phyloP scores from a whole-genome alignment of 2,329 filamentous ascomycete species.

The Metarhizium sp. region DNA sequence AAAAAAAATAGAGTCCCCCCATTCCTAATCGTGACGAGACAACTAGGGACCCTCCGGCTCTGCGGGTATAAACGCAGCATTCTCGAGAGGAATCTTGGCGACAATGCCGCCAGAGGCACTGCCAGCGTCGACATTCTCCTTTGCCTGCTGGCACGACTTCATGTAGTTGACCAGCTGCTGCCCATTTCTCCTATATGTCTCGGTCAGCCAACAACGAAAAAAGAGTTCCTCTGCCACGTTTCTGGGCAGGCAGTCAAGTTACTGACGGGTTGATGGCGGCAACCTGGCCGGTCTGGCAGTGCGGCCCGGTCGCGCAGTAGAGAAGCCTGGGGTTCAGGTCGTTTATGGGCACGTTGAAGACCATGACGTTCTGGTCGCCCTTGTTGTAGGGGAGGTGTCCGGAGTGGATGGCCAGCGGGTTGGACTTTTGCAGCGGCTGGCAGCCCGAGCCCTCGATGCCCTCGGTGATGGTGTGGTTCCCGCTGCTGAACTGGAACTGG shows the following conservation, averaged over 20 bases:
- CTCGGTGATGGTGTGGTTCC: conserved; percentile 35
- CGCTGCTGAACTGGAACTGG: conserved; percentile 32
- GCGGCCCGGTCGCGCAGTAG: conserved; percentile 32
- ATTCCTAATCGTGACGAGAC: too few relatives aligned
- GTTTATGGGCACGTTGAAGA: conserved; percentile 37
- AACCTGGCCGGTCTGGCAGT: conserved; percentile 29
- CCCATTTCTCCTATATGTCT: background rate
- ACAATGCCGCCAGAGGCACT: background rate
- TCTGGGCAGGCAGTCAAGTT: too few relatives aligned
- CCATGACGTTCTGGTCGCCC: conserved; percentile 28
- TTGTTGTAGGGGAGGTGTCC: conserved; percentile 29
- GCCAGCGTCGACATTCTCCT: background rate
- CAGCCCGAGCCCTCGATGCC: conserved; percentile 25
- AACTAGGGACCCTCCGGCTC: background rate
- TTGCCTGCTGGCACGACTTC: background rate
- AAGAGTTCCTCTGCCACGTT: too few relatives aligned
- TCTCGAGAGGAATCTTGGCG: background rate
- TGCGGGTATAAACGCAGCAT: background rate
- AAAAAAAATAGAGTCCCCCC: too few relatives aligned
- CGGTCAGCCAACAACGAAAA: too few relatives aligned
- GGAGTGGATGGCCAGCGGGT: conserved; percentile 25
- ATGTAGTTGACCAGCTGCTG: background rate
- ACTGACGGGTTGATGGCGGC: conserved; percentile 39
- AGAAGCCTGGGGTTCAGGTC: conserved; percentile 36
- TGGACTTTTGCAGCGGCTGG: conserved; percentile 24